Evolutionary conservation across 164 flowering plant genomes (phyloP).

Genomic region (Saururus chinensis): DNA sequence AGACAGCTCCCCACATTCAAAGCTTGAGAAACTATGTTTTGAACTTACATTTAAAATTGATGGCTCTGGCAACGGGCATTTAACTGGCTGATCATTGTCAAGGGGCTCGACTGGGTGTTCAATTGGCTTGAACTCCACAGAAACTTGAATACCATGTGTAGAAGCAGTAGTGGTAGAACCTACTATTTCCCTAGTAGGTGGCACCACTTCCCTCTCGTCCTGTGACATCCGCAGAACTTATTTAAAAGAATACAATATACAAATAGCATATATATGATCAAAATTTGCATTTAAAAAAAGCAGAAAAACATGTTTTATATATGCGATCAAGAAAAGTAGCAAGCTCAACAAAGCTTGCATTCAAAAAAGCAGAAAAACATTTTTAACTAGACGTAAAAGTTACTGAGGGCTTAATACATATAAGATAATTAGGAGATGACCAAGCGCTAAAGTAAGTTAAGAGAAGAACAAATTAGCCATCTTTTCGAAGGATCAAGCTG

Average conservation of each 20-base stretch:
- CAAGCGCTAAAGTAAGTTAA: not conserved
- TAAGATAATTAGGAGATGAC: not conserved
- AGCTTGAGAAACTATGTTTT: not conserved
- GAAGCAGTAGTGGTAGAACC: slow-evolving; percentile 17
- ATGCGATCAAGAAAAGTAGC: too few species aligned
- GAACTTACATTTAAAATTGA: slow-evolving; percentile 85
- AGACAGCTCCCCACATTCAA: not conserved
- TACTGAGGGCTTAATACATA: not conserved
- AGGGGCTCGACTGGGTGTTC: slow-evolving; percentile 86
- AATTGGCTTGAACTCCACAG: slow-evolving; percentile 82
- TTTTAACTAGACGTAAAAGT: too few species aligned
- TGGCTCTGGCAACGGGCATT: slow-evolving; percentile 90
- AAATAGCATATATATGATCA: not conserved
- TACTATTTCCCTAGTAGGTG: slow-evolving; percentile 33
- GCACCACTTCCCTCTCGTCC: slow-evolving; percentile 53
- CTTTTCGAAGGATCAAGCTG: not conserved
- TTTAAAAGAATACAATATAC: not conserved
- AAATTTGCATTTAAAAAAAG: not conserved
- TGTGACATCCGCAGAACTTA: slow-evolving; percentile 16
- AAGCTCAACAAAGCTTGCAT: not conserved
- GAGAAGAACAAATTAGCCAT: not conserved
- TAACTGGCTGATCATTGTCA: slow-evolving; percentile 70
- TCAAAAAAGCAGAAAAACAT: not conserved
- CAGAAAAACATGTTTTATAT: too few species aligned
- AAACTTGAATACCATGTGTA: slow-evolving; percentile 75